Base-by-base conservation (phyloP, 352 stramenopile species). In the Globisporangium cylindrosporum region DNA sequence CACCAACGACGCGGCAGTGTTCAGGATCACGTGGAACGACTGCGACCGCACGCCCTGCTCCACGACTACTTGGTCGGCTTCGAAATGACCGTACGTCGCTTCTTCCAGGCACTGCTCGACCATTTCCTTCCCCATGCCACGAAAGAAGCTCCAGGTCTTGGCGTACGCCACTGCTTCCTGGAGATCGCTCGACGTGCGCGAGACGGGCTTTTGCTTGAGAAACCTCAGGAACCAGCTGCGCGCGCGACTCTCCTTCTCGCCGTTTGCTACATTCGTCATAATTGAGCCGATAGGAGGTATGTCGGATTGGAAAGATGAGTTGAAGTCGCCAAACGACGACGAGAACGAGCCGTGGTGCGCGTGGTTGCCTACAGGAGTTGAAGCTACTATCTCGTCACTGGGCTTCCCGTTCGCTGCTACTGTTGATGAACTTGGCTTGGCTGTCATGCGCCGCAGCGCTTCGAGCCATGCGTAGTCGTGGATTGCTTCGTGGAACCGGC, bases 391-490 rank as follows among this genome's bases (percentile, higher is more conserved):
- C 10, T 14, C 25, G 0, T 38, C 53, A 24, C 15, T 59, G 14
- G 41, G n/a, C 15, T 20, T 49, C 15, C 41, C 15, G n/a, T 49
- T 3, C 53, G 53, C 12, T 54, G 10, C 56, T 59, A 34, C 7
- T 51, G 49, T 10, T 34, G 46, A 32, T 25, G 61, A 18, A 10
- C 27, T 4, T 48, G 41, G 36, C 60, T 59, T 56, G 22, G 9
- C 49, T 7, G 48, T 34, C 60, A 34, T 48, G 43, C 77, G 80
- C 0, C 79, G 77, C 56, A 89, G 67, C 20, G 82, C 74, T 53
- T 88, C 77, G 10, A 90, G 75, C 78, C 82, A 88, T 14, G 77
- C 71, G 73, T 92, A 92, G 65, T 91, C 84, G 32, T 81, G 77
- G 53, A 92, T 92, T 9, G 84, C 82, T 62, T 92, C 82, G 32